A percentile compares a stretch with the other conserved stretches of the same genome.
phyloP scores from a whole-genome alignment of 257 asterid genomes.

The Solanum infundibuliforme region DNA sequence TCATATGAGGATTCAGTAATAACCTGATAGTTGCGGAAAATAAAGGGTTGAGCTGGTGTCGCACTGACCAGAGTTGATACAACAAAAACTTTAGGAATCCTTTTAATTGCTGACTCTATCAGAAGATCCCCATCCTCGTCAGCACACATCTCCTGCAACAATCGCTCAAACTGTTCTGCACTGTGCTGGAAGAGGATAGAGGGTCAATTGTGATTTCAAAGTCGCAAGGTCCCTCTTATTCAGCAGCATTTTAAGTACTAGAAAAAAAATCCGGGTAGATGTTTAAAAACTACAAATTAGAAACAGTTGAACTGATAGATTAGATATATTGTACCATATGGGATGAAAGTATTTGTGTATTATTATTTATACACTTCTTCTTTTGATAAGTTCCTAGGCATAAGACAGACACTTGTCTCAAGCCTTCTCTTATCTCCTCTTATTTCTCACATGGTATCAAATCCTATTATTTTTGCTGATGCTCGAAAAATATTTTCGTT shows the following conservation, averaged over 20 bases:
- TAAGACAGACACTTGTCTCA: neutral
- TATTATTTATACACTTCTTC: neutral
- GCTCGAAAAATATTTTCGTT: neutral
- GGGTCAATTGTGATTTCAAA: constrained; percentile 10
- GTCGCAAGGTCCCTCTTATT: constrained; percentile 1
- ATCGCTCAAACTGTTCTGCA: constrained; percentile 95
- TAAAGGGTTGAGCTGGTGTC: constrained; percentile 95
- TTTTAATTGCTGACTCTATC: constrained; percentile 89
- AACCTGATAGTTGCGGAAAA: constrained; percentile 99
- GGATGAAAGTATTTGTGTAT: neutral
- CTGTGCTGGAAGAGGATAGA: constrained; percentile 79
- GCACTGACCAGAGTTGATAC: constrained; percentile 93
- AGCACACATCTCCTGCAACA: constrained; percentile 89
- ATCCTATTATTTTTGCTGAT: neutral
- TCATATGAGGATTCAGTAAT: neutral
- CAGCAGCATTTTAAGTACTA: neutral
- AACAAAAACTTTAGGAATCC: constrained; percentile 88
- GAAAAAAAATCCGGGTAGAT: neutral
- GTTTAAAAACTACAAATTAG: neutral
- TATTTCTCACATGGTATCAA: neutral
- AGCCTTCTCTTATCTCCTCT: neutral
- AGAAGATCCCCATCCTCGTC: constrained; percentile 97
- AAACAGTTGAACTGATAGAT: neutral
- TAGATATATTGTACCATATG: neutral
- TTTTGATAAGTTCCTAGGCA: neutral